Percentiles rank a stretch among this genome's conserved stretches.
Conservation (phyloP, 805 yeast genomes). For the Sungouiella blattae region DNA sequence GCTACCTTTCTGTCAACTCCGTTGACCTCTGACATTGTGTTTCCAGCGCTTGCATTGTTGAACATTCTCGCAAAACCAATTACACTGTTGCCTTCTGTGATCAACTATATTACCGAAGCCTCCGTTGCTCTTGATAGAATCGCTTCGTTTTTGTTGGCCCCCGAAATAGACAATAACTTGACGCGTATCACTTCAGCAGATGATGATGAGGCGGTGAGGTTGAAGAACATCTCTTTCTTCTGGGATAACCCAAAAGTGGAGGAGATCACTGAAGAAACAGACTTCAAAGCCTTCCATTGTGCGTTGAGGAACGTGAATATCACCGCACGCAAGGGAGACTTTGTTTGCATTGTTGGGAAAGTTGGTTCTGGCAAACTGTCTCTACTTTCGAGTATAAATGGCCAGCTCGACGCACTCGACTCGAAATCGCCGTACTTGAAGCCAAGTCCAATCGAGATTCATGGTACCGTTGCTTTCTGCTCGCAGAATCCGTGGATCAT, state of each 20-base stretch:
- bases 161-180: slow-evolving; percentile 16
- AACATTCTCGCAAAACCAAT: slow-evolving; percentile 58
- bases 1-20: slow-evolving; percentile 44
- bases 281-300: slow-evolving; percentile 23
- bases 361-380: slow-evolving; percentile 17
- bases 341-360: slow-evolving; percentile 14
- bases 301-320: slow-evolving; percentile 10
- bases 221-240: slow-evolving; percentile 11
- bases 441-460: slow-evolving; percentile 16
- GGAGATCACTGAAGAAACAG: slow-evolving; percentile 5
- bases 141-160: slow-evolving; percentile 38
- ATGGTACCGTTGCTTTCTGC: slow-evolving; percentile 38
- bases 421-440: slow-evolving; percentile 1
- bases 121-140: slow-evolving; percentile 57
- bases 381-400: slow-evolving; percentile 11
- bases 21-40: slow-evolving; percentile 63
- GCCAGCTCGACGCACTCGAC: slow-evolving; percentile 14
- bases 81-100: slow-evolving; percentile 53
- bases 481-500: slow-evolving; percentile 42
- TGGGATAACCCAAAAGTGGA: slow-evolving; percentile 9
- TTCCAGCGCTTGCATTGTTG: slow-evolving; percentile 64
- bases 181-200: slow-evolving; percentile 3
- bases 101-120: slow-evolving; percentile 56
- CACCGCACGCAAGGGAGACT: slow-evolving; percentile 9
- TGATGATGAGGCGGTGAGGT: slow-evolving; percentile 2